Evolutionary conservation across 352 stramenopile species (phyloP).

Genomic region (Phytophthora tentaculata): DNA sequence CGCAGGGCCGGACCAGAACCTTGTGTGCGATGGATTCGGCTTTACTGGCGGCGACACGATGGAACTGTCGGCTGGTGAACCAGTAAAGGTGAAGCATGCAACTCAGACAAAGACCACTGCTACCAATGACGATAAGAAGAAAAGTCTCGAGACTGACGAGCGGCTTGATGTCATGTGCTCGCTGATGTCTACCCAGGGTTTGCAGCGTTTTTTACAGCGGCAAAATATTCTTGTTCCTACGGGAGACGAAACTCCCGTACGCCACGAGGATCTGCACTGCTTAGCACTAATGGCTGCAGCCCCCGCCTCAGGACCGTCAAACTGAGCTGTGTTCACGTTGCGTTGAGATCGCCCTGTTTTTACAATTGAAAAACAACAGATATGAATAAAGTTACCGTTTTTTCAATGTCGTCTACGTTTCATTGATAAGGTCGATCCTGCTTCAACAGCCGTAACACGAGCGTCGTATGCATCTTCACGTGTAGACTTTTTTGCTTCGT

Average conservation of each 20-base stretch:
- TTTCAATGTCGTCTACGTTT: slow-evolving; percentile 29
- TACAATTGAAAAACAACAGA: slow-evolving; percentile 6
- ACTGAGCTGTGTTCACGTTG: slow-evolving; percentile 22
- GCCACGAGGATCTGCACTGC: slow-evolving; percentile 73
- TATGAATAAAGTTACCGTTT: slow-evolving; percentile 24
- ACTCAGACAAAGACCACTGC: slow-evolving; percentile 18
- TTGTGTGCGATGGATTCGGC: slow-evolving; percentile 39
- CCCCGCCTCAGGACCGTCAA: slow-evolving; percentile 9
- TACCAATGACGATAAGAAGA: slow-evolving; percentile 20
- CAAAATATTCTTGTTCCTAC: slow-evolving; percentile 51
- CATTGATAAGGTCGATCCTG: slow-evolving; percentile 15
- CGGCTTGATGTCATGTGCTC: slow-evolving; percentile 85
- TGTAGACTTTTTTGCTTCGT: slow-evolving; percentile 9
- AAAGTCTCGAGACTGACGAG: slow-evolving; percentile 28
- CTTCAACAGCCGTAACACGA: slow-evolving; percentile 8
- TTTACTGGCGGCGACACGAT: slow-evolving; percentile 35
- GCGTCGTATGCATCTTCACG: slow-evolving; percentile 8
- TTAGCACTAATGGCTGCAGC: slow-evolving; percentile 48
- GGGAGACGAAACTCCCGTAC: slow-evolving; percentile 27
- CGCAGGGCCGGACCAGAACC: slow-evolving; percentile 10
- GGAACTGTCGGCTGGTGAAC: slow-evolving; percentile 11
- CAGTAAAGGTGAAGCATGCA: slow-evolving; percentile 26
- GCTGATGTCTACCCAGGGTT: slow-evolving; percentile 68
- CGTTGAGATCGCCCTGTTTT: background rate
- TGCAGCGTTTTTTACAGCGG: slow-evolving; percentile 63